Conservation (phyloP, 2,329 filamentous ascomycete species). For the Aspergillus aculeatinus region DNA sequence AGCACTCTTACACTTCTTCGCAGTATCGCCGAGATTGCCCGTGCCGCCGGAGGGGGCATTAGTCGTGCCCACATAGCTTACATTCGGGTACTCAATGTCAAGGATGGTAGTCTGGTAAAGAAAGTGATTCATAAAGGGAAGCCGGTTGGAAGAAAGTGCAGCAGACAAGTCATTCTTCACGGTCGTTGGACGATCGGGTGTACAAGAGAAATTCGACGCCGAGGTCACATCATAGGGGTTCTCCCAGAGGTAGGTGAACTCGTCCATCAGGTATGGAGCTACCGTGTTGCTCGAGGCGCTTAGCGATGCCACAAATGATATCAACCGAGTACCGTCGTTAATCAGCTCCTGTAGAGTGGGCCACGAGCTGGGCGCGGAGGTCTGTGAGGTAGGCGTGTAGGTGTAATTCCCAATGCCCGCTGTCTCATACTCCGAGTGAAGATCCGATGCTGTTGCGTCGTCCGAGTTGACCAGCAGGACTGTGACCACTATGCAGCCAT, state of each 20-base stretch:
- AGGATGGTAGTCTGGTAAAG: slow-evolving; percentile 56
- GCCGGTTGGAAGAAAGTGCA: slow-evolving; percentile 58
- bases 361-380: slow-evolving; percentile 55
- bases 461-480: slow-evolving; percentile 71
- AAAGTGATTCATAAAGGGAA: slow-evolving; percentile 81
- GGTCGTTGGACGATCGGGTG: slow-evolving; percentile 62
- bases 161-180: slow-evolving; percentile 47
- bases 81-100: slow-evolving; percentile 61
- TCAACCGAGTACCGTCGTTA: slow-evolving; percentile 60
- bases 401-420: slow-evolving; percentile 63
- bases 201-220: slow-evolving; percentile 69
- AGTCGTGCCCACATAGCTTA: slow-evolving; percentile 60
- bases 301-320: slow-evolving; percentile 65
- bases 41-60: slow-evolving; percentile 61
- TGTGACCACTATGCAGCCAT: slow-evolving; percentile 58
- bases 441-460: slow-evolving; percentile 53
- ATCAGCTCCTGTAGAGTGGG: slow-evolving; percentile 72
- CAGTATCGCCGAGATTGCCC: slow-evolving; percentile 54
- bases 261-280: slow-evolving; percentile 46
- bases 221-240: slow-evolving; percentile 65
- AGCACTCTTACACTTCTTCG: slow-evolving; percentile 53
- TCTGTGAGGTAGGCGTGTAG: slow-evolving; percentile 54
- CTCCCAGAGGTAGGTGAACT: slow-evolving; percentile 62
- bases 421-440: slow-evolving; percentile 55
- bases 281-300: slow-evolving; percentile 30